Evolutionary conservation across 441 rosid species (phyloP).

Genomic region (Syzygium syzygioides): DNA sequence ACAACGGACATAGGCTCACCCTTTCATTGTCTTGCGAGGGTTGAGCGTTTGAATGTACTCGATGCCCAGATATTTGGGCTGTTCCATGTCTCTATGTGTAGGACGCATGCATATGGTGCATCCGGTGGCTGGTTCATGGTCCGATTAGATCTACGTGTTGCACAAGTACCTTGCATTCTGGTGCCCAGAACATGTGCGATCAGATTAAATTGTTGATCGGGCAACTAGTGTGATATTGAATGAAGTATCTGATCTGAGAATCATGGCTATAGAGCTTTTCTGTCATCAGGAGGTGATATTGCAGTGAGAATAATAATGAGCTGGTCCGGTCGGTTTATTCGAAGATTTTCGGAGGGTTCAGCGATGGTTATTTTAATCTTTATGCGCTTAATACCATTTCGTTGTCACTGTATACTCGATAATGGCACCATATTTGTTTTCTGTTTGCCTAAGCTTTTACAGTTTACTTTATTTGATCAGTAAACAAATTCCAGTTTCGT

Average conservation of each 20-base stretch:
- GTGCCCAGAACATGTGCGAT: background rate
- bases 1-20: background rate
- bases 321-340: background rate
- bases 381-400: background rate
- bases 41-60: background rate
- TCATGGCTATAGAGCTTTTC: background rate
- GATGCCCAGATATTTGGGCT: background rate
- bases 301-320: background rate
- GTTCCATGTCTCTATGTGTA: background rate
- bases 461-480: background rate
- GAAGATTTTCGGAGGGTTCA: background rate
- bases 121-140: background rate
- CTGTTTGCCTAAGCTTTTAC: background rate
- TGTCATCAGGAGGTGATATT: background rate
- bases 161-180: background rate
- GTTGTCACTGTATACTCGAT: background rate
- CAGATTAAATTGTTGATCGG: background rate
- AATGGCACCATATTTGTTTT: background rate
- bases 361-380: background rate
- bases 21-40: background rate
- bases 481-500: background rate
- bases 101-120: background rate
- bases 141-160: background rate
- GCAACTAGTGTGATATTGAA: background rate
- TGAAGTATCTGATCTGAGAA: background rate